phyloP scores from a whole-genome alignment of 495 filamentous ascomycete species.

The Venustampulla echinocandica region DNA sequence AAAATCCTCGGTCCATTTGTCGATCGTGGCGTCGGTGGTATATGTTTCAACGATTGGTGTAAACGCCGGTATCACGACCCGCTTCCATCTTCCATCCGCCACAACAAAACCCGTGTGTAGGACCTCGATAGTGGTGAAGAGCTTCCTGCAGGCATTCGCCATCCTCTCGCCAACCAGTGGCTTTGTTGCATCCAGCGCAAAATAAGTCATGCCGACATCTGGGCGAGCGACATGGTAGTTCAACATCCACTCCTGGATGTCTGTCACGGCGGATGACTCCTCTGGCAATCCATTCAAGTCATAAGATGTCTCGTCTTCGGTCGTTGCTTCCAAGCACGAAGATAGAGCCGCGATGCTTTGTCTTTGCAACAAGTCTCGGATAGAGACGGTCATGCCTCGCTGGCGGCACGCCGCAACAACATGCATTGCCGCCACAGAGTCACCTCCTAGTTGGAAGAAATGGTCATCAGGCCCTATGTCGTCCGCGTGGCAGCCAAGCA shows the following conservation, averaged over 20 bases:
- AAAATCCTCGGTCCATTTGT: not conserved
- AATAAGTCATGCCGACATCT: no score
- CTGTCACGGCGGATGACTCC: no score
- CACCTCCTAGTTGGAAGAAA: slow-evolving; percentile 46
- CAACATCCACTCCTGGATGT: no score
- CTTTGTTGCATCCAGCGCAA: no score
- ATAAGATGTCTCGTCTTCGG: not conserved
- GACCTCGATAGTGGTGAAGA: no score
- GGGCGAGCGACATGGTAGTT: no score
- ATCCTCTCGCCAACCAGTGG: no score
- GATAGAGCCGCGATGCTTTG: not conserved
- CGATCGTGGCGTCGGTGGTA: not conserved
- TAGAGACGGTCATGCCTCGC: not conserved
- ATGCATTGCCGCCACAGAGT: slow-evolving; percentile 43
- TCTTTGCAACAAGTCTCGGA: not conserved
- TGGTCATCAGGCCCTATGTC: slow-evolving; percentile 12
- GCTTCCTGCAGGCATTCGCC: no score
- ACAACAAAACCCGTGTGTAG: no score
- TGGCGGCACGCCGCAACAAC: not conserved
- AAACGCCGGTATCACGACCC: not conserved
- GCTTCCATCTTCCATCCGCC: not conserved
- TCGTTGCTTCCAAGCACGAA: not conserved
- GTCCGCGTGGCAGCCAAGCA: not conserved
- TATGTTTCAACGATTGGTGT: not conserved
- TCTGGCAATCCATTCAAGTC: not conserved